Evolutionary conservation across 2,329 filamentous ascomycete species (phyloP).

Genomic region (Microdochium paspali): DNA sequence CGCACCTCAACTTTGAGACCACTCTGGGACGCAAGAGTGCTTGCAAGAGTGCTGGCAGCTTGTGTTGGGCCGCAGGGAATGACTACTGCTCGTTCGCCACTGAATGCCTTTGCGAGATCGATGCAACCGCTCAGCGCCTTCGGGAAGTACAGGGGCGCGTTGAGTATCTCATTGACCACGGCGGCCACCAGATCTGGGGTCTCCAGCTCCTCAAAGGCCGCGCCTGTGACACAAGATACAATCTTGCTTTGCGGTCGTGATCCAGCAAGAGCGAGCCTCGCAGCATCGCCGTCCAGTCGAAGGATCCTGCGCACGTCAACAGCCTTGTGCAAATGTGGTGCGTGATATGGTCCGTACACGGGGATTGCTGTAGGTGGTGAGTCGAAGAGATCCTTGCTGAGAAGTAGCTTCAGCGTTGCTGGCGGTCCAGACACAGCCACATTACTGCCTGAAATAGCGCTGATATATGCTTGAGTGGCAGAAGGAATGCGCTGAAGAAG

Average conservation of each 20-base stretch:
- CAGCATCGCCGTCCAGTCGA: slow-evolving; percentile 27
- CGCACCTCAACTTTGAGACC: slow-evolving; percentile 31
- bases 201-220: slow-evolving; percentile 27
- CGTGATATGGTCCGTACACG: slow-evolving; percentile 48
- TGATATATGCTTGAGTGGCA: slow-evolving; percentile 42
- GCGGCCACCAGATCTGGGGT: slow-evolving; percentile 30
- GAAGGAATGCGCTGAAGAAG: slow-evolving; percentile 26
- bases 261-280: slow-evolving; percentile 27
- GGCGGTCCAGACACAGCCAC: slow-evolving; percentile 48
- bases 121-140: slow-evolving; percentile 38
- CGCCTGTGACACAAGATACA: slow-evolving; percentile 40
- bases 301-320: slow-evolving; percentile 35
- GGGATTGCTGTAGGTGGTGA: slow-evolving; percentile 37
- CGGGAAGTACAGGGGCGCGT: slow-evolving; percentile 36
- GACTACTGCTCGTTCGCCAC: slow-evolving; percentile 30
- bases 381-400: slow-evolving; percentile 26
- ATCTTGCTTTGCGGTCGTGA: slow-evolving; percentile 35
- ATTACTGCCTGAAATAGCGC: slow-evolving; percentile 36
- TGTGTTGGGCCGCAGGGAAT: slow-evolving; percentile 41
- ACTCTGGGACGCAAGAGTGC: slow-evolving; percentile 30
- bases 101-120: slow-evolving; percentile 27
- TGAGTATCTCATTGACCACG: slow-evolving; percentile 38
- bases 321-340: slow-evolving; percentile 38
- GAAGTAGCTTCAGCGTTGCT: slow-evolving; percentile 32
- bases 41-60: slow-evolving; percentile 34